Base-by-base conservation (phyloP, 1,284 basidiomycete genomes). In the Trichosporon sp. region DNA sequence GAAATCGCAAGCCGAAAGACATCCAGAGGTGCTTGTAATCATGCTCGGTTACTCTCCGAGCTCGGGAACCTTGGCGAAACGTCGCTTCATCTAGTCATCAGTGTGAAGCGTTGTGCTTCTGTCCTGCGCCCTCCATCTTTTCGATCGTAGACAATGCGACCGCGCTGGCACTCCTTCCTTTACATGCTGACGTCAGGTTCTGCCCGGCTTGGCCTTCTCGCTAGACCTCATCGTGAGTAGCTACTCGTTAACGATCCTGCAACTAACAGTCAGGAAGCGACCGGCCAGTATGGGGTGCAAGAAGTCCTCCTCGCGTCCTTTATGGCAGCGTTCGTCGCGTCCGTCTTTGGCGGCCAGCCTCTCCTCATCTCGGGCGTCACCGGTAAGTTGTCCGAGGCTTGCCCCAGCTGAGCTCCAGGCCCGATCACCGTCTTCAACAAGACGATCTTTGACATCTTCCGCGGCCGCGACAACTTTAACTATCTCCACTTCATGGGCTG, bases 331-430 rank as follows among this genome's bases (percentile, higher is more conserved):
- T 92, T 94, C 78, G 87, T 95, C n/a, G 96, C 97, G 77, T 91
- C 94, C 0, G 83, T 96, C 61, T 90, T 98, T 71, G 92, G 93
- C 2, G 93, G 91, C 7, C 96, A 98, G 80, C 96, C 96, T 0
- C 86, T 98, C 1, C 92, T 93, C 66, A 96, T 98, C 71, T 93
- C 94, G 2, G 96, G 96, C 10, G 94, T 98, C 1, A 98, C 96
- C 19, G 93, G 92, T 90, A 64, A 37, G 86, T 75, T 37, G 19
- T 72, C 40, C 46, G 35, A 66, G 12, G 61, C 31, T 43, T 16
- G 37, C 65, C 3, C 63, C 68, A 43, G 37, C 72, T 68, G 4
- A 61, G 38, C 67, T 14, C 32, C 75, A 90, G 91, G 92, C 38
- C 93, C 93, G 0, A 94, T 94, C 78, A 94, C 92, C 1, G 91